phyloP scores from a whole-genome alignment of 2,329 filamentous ascomycete species.

The Thielaviopsis punctulata region DNA sequence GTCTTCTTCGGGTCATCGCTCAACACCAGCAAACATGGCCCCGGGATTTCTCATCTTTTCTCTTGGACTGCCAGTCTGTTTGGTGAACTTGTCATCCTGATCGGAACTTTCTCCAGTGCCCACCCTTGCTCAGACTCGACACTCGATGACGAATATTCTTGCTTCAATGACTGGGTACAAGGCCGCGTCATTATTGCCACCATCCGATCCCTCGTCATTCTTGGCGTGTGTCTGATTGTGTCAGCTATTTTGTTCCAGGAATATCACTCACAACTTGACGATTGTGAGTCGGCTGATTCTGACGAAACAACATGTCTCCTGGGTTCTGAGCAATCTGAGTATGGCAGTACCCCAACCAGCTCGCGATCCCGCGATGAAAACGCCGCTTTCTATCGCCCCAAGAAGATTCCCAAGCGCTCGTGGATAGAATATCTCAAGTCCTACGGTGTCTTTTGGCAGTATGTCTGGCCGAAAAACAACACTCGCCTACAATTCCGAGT shows the following conservation, averaged over 20 bases:
- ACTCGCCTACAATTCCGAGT: constrained; percentile 58
- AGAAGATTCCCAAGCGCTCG: constrained; percentile 67
- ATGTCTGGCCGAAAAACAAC: constrained; percentile 84
- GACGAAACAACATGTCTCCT: constrained; percentile 50
- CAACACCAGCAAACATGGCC: constrained; percentile 28
- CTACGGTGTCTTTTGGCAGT: constrained; percentile 88
- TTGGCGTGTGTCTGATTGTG: constrained; percentile 44
- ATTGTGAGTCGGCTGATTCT: constrained; percentile 23
- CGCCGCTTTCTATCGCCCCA: constrained; percentile 76
- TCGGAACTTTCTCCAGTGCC: constrained; percentile 43
- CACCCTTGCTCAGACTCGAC: neutral
- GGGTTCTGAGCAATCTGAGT: neutral
- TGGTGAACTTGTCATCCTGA: constrained; percentile 57
- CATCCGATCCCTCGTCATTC: constrained; percentile 39
- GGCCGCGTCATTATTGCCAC: constrained; percentile 50
- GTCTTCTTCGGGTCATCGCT: constrained; percentile 7
- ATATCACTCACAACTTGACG: constrained; percentile 13
- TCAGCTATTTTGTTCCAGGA: constrained; percentile 16
- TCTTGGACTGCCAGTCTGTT: constrained; percentile 61
- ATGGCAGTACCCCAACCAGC: constrained; percentile 15
- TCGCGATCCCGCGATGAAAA: constrained; percentile 34
- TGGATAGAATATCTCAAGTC: constrained; percentile 95
- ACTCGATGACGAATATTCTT: constrained; percentile 12
- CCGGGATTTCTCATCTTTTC: constrained; percentile 60
- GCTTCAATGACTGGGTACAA: constrained; percentile 24